Base-by-base conservation (phyloP, 108 stramenopile species). In the Cyclostephanos tholiformis region DNA sequence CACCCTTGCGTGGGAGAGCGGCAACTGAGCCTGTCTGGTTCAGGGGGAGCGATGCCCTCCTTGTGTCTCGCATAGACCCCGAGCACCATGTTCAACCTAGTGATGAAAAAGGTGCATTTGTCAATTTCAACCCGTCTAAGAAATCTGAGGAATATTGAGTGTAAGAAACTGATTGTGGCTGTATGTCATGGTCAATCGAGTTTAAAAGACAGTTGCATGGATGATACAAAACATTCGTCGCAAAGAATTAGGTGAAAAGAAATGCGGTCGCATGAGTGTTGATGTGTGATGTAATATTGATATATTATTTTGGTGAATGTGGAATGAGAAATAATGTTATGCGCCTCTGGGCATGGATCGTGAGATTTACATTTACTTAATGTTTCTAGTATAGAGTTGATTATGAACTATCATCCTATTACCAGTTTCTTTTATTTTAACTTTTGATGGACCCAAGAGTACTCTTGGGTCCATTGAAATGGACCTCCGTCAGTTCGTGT, bases 1-100 rank as follows among this genome's bases (percentile, higher is more conserved):
- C 80, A 32, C 71, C 49, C 62, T 26, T 66, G 19, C 73, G 80
- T 16, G 80, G 80, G 5, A 74, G 80, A 56, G 80, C 80, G n/a
- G 67, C 67, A 7, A 81, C 80, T n/a, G 80, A 74, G 20, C 80
- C 80, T 53, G 41, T 48, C 43, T 67, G 58, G 51, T 68, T 71
- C 59, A 53, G 65, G 12, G 74, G 59, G 66, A 75, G 67, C 60
- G 58, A 60, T 46, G 51, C 67, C 22, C 53, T 51, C 22, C 55
- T 75, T 20, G 52, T 68, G 27, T 76, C 75, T 12, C 60, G 59
- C 60, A 67, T 76, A 12, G 75, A 76, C 38, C 75, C 75, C 6
- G 75, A 76, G 51, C 72, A 65, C 50, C 26, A 65, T 44, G 26
- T 23, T 0, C 4, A 30, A 0, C 1, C 39, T 41, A 26, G 48